Base-by-base conservation (phyloP, 768 basidiomycete genomes). In the Russula foetens region DNA sequence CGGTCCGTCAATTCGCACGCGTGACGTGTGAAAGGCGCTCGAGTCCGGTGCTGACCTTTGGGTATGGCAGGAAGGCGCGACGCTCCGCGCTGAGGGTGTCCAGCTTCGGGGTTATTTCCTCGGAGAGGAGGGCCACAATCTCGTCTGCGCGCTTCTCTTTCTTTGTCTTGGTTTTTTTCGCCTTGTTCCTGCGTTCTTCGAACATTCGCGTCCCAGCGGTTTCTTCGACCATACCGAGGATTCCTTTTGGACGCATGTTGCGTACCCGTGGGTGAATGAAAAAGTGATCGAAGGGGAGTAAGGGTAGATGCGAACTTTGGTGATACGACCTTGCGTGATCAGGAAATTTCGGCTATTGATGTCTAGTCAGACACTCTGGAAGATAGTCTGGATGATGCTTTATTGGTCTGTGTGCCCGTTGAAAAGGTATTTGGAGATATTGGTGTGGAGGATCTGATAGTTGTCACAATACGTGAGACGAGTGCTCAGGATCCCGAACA, bases 341-440 rank as follows among this genome's bases (percentile, higher is more conserved):
- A 99, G 81, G 76, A 98, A 98, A 71, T 98, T 98, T 46, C 97
- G 97, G 73, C 98, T 98, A 75, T 98, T 99, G 80, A 99, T 98
- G 71, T 98, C 98, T 65, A 99, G 83, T 72, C 97, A 94, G 0
- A 99, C 95, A 43, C 91, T 88, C 70, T 98, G 97, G 69, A 99
- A 98, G 15, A 98, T 78, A 29, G 85, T 88, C 68, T 97, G 97
- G 0, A 99, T 82, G 1, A 77, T 79, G 56, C 88, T 84, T 65
- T 97, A 92, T 4, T 84, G 83, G 3, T 92, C 79, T 68, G 94
- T 97, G 77, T 98, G 97, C 0, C 97, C 97, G 65, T 98, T 98
- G 44, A 98, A 73, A 17, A 99, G 84, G 72, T 97, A 98, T 68
- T 99, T 99, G 7, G 92, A 88, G 56, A 91, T 80, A 59, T 93